Conservation (phyloP, 1,139 yeast species). For the Blastobotrys niveus region DNA sequence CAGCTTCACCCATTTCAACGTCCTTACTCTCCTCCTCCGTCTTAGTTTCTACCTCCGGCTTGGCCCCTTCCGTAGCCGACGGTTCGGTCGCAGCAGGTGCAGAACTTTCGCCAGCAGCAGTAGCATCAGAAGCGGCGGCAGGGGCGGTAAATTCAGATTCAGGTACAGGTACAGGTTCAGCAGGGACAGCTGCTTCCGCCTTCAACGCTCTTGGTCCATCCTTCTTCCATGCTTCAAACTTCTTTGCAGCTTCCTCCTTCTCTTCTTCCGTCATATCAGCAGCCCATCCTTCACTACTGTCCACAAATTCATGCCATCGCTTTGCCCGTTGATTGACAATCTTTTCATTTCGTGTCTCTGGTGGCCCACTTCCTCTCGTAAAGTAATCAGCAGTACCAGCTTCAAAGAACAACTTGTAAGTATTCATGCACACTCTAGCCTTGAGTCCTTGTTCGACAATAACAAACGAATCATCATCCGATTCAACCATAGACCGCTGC, state of each 20-base stretch:
- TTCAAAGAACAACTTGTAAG: slow-evolving; percentile 77
- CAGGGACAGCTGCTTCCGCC: slow-evolving; percentile 3
- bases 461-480: slow-evolving; percentile 31
- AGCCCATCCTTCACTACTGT: slow-evolving; percentile 36
- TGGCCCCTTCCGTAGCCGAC: slow-evolving; percentile 22
- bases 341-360: slow-evolving; percentile 19
- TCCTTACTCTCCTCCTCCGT: slow-evolving; percentile 4
- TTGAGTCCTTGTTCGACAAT: slow-evolving; percentile 64
- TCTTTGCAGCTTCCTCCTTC: slow-evolving; percentile 26
- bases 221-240: slow-evolving; percentile 30
- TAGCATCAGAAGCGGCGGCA: slow-evolving; percentile 9
- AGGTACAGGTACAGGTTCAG: not conserved
- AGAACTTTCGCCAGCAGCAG: slow-evolving; percentile 15
- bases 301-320: slow-evolving; percentile 26
- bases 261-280: slow-evolving; percentile 26
- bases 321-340: slow-evolving; percentile 20
- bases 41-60: slow-evolving; percentile 17
- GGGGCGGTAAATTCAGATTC: slow-evolving; percentile 1
- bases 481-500: slow-evolving; percentile 39
- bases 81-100: slow-evolving; percentile 9
- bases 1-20: not conserved
- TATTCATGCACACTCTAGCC: slow-evolving; percentile 73
- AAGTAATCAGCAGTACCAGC: slow-evolving; percentile 78
- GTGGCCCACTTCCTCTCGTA: slow-evolving; percentile 34
- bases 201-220: slow-evolving; percentile 15